Evolutionary conservation across 257 asterid species (phyloP).

Genomic region (Lycium ferocissimum): DNA sequence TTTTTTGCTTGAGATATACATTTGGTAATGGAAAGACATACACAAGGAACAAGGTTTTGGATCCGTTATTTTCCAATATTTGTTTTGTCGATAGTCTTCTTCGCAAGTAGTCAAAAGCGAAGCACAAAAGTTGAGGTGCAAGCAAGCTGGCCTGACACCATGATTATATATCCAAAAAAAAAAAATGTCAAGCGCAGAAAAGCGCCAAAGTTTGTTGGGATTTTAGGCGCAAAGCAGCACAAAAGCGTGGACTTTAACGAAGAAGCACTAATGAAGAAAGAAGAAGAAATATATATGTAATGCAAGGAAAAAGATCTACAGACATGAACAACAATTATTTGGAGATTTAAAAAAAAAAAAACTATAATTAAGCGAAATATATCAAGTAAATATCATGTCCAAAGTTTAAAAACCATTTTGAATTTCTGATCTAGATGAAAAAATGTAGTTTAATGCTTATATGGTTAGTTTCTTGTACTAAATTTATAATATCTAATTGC

Average conservation of each 20-base stretch:
- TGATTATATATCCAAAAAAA: not conserved
- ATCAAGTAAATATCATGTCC: slow-evolving; percentile 9
- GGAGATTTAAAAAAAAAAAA: not conserved
- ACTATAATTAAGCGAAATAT: not conserved
- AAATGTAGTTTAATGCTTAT: not conserved
- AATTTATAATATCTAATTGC: slow-evolving; percentile 17
- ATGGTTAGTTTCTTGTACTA: slow-evolving; percentile 9
- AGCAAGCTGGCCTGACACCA: not conserved
- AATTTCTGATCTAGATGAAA: not conserved
- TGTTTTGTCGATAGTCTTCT: slow-evolving; percentile 21
- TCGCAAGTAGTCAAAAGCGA: not conserved
- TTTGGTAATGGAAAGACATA: not conserved
- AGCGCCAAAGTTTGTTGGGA: not conserved
- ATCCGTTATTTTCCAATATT: not conserved
- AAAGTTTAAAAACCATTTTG: slow-evolving; percentile 9
- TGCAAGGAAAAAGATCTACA: not conserved
- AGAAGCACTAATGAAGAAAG: not conserved
- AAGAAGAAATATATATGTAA: not conserved
- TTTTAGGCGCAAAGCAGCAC: not conserved
- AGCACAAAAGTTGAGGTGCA: not conserved
- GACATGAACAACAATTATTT: slow-evolving; percentile 1
- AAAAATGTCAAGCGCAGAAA: not conserved
- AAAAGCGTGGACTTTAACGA: not conserved
- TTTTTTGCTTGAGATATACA: slow-evolving; percentile 1
- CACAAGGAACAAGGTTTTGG: slow-evolving; percentile 18